Conservation (phyloP, 2,329 filamentous ascomycete species). For the Endoconidiophora polonica region DNA sequence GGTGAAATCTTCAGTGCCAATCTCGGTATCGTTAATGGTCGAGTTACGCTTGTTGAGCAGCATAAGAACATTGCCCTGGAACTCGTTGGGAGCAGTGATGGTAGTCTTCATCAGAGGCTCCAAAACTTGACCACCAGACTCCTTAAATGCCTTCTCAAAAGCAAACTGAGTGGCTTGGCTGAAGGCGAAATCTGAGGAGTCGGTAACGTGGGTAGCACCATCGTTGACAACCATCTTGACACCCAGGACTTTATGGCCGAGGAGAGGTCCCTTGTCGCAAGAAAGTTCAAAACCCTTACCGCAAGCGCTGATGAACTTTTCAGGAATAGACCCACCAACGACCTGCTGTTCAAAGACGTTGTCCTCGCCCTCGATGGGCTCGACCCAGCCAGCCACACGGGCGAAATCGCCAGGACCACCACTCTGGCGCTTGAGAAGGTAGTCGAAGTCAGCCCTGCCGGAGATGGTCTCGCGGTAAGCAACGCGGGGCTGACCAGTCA, state of each 20-base stretch:
- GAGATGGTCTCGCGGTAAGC: constrained; percentile 92
- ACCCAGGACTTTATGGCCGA: constrained; percentile 86
- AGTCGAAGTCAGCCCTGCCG: constrained; percentile 68
- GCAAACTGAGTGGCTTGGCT: constrained; percentile 88
- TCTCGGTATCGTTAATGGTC: constrained; percentile 88
- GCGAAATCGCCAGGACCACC: constrained; percentile 93
- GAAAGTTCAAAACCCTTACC: constrained; percentile 81
- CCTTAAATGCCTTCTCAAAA: constrained; percentile 82
- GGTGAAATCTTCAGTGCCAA: constrained; percentile 85
- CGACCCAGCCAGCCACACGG: constrained; percentile 79
- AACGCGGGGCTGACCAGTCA: constrained; percentile 91
- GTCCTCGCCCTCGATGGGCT: constrained; percentile 55
- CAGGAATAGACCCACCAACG: constrained; percentile 74
- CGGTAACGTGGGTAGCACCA: constrained; percentile 90
- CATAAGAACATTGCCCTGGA: constrained; percentile 90
- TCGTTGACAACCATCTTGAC: constrained; percentile 86
- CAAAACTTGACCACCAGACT: constrained; percentile 66
- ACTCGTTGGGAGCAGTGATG: constrained; percentile 89
- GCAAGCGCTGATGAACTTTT: constrained; percentile 90
- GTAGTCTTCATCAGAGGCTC: constrained; percentile 98
- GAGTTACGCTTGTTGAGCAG: constrained; percentile 94
- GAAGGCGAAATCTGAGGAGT: constrained; percentile 95
- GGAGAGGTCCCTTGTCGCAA: constrained; percentile 72
- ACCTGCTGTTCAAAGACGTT: constrained; percentile 82
- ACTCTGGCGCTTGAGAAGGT: constrained; percentile 84